Base-by-base conservation (phyloP, 2,329 filamentous ascomycete species). In the Hortaea werneckii region DNA sequence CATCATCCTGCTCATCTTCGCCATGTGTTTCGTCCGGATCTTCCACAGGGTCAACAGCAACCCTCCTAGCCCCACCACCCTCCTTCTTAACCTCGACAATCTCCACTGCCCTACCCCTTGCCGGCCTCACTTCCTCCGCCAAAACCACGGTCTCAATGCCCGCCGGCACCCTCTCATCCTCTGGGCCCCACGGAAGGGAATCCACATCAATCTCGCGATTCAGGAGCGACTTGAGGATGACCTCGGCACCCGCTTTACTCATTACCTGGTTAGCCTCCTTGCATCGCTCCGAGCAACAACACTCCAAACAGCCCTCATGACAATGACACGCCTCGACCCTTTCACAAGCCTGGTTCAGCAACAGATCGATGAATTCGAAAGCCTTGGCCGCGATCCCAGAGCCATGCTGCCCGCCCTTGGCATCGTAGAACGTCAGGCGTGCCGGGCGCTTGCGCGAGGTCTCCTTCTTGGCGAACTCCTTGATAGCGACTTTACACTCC, bases 391-490 rank as follows among this genome's bases (percentile, higher is more conserved):
- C 87, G 55, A 95, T 94, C 0, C 92, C 92, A 0, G 80, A 84
- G 0, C 90, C 90, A 38, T 79, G 77, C 0, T 84, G 76, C 0
- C 90, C 90, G 6, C 92, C 92, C 65, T 94, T 95, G 2, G 87
- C 83, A 62, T 96, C 92, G 66, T 96, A 98, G 59, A 98, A 95
- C 0, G 87, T 95, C 41, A 98, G 67, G 1, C 92, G 73, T 0
- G 88, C 92, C 0, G 90, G 92, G 4, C 92, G 76, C 67, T 95
- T 95, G 29, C 89, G 77, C 28, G 70, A 68, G 0, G 79, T 81
- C 58, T 84, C 79, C 44, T 73, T 71, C 54, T 79, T 79, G 1
- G 86, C 80, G 51, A 95, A 87, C 65, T 96, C 90, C 64, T 96
- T 96, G 49, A 85, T 71, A 2, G 83, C 81, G 48, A 83, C 79